A percentile compares a stretch with the other conserved stretches of the same genome.
These are phyloP conservation scores for Elsinoe fawcettii DNA, from an alignment of 2,329 filamentous ascomycete genomes.

Conservation along the genomic window DNA sequence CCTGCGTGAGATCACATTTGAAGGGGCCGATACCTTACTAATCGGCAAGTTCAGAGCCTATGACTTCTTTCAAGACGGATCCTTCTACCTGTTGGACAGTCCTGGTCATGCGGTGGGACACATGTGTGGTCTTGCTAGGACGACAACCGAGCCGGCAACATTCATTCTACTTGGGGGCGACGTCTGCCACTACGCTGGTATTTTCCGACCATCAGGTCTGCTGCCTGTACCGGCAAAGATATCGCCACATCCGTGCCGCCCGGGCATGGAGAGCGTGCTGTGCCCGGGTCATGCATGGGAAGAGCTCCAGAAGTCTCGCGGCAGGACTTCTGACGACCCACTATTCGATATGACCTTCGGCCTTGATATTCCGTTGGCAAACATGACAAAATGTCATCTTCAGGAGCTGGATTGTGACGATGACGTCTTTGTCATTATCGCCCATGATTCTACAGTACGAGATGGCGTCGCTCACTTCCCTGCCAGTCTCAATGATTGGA, in stretches of 20 bases:
- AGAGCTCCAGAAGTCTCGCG: not conserved
- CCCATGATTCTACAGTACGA: slow-evolving; percentile 41
- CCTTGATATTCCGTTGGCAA: not conserved
- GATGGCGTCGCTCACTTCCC: slow-evolving; percentile 45
- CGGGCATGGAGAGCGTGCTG: not conserved
- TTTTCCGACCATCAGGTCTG: slow-evolving; percentile 7
- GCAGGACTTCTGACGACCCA: not conserved
- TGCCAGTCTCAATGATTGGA: slow-evolving; percentile 39
- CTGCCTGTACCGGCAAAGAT: slow-evolving; percentile 23
- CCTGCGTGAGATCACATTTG: too few species aligned
- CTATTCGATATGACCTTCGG: slow-evolving; percentile 8
- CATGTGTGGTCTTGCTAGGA: slow-evolving; percentile 42
- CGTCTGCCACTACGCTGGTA: slow-evolving; percentile 27
- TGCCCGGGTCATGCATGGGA: slow-evolving; percentile 7
- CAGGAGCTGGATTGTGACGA: slow-evolving; percentile 40
- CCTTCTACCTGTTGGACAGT: slow-evolving; percentile 48
- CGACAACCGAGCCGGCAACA: slow-evolving; percentile 27
- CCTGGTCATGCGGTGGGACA: slow-evolving; percentile 47
- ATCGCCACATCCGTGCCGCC: slow-evolving; percentile 21
- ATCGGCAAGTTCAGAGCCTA: slow-evolving; percentile 41
- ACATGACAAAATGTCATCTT: slow-evolving; percentile 36
- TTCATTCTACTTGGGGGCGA: slow-evolving; percentile 47
- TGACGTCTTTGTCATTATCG: slow-evolving; percentile 39
- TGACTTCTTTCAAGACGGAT: slow-evolving; percentile 50
- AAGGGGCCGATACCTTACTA: too few species aligned